Evolutionary conservation across 2,329 filamentous ascomycete species (phyloP), one percentile per base, ranked within the genome.

Genomic region (Xylaria sp.): DNA sequence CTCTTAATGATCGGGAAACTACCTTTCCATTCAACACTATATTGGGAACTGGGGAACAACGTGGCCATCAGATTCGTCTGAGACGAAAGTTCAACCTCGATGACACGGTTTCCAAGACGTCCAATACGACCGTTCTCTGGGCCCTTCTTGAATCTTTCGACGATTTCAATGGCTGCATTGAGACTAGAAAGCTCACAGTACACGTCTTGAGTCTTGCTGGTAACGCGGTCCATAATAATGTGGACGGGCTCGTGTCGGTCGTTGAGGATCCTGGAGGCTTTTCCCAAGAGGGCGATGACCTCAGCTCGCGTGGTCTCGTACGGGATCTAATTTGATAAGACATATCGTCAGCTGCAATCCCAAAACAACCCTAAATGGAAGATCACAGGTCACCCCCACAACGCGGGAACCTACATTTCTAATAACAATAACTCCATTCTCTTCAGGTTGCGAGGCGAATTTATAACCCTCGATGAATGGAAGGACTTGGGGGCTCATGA

Each of bases 11-110:
- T 61, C 2, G 88, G 88, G 2, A 74, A 76, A 0, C 78, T 75
- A 1, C 84, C 84, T 17, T 82, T 76, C 89, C 89, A 92, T 30
- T 80, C 73, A 7, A 90, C 81, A 9, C 88, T 88, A 39, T 80
- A 34, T 9, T 80, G 54, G 3, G 87, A 85, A 48, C 84, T 82
- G 0, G 89, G 88, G 72, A 91, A 91, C 19, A 91, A 77, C n/a
- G 87, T 85, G 70, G 80, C 82, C 88, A 91, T 90, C 17, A 92
- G 80, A 5, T 79, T 79, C 0, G 80, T 82, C 73, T 89, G 86
- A 70, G 83, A 86, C 0, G 88, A 87, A 1, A 90, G 75, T 69
- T 86, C 83, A 8, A 91, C 78, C 1, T 88, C 85, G 27, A 90
- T 83, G 17, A 84, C 82, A 1, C 89, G 86, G 55, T 86, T 84